Base-by-base conservation (phyloP, 805 yeast species). In the Cyberlindnera xishuangbannaensis region DNA sequence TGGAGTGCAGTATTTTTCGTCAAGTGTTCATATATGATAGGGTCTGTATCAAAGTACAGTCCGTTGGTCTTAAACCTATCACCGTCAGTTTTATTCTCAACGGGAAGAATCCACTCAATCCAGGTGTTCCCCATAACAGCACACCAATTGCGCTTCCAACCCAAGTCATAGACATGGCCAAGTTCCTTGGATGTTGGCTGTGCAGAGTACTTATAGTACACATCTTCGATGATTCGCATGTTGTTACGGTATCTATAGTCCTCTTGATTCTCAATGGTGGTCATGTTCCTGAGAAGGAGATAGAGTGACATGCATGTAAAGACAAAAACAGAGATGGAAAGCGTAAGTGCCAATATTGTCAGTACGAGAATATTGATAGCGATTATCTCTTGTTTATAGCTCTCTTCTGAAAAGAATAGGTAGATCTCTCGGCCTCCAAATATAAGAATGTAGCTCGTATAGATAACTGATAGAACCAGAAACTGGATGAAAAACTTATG, bases 401-500 rank as follows among this genome's bases (percentile, higher is more conserved):
- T 53, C 26, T 62, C 65, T 8, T 57, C 46, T 3, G 53, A 44
- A 39, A 80, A 67, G 58, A 81, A 78, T 13, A 39, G 39, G 48
- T 66, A 72, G 7, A 83, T 42, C 15, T 69, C 58, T n/a, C 36
- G 33, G 1, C 66, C 55, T 1, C 79, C 56, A 1, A 67, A 46
- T 0, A 51, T 16, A 11, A 71, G 58, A 7, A 75, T 65, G 9
- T 68, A 35, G 2, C 57, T 37, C 1, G 79, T 55, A 47, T 72
- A 78, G 0, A 69, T 18, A 3, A 76, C 59, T 3, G 74, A 62
- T 48, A 78, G 78, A 6, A 67, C 28, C 33, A 87, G 56, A 51
- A 83, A 82, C 53, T 86, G 95, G 18, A 85, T 55, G 51, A 88
- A 90, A 53, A 65, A 73, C 58, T 86, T 83, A 44, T 83, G 87